Conservation (phyloP, 768 basidiomycete species). For the Gymnopilus junonius region DNA sequence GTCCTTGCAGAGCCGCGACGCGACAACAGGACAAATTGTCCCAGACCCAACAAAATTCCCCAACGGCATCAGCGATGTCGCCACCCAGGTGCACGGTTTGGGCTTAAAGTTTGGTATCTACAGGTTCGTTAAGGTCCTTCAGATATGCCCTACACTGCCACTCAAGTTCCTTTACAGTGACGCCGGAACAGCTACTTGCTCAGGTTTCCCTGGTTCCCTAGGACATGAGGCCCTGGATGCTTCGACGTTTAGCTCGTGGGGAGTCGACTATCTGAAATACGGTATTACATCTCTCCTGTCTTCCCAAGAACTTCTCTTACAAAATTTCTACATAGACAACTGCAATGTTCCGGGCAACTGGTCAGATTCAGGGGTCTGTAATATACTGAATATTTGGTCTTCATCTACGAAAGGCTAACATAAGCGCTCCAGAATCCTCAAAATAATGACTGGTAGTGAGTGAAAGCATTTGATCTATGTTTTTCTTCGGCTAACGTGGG, state of each 20-base stretch:
- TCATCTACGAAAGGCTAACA: neutral
- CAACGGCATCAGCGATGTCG: constrained; percentile 50
- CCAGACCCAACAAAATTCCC: constrained; percentile 60
- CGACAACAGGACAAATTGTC: constrained; percentile 44
- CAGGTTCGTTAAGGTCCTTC: constrained; percentile 32
- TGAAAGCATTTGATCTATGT: neutral
- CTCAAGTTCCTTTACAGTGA: constrained; percentile 36
- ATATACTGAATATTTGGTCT: too few species aligned
- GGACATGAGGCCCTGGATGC: constrained; percentile 54
- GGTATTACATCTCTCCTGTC: constrained; percentile 31
- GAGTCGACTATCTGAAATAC: constrained; percentile 61
- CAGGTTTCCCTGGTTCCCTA: constrained; percentile 57
- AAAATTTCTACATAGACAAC: neutral
- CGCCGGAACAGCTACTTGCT: constrained; percentile 53
- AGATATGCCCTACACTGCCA: neutral
- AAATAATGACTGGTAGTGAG: constrained; percentile 1
- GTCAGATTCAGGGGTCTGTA: neutral
- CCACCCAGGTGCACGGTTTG: constrained; percentile 47
- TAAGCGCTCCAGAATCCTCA: neutral
- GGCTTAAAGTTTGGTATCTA: constrained; percentile 58
- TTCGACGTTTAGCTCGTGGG: constrained; percentile 53
- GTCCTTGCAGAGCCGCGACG: constrained; percentile 43
- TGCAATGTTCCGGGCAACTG: neutral
- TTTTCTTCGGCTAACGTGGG: neutral
- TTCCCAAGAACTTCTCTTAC: neutral